phyloP scores from a whole-genome alignment of 2,329 filamentous ascomycete species.

The Aspergillus latus region DNA sequence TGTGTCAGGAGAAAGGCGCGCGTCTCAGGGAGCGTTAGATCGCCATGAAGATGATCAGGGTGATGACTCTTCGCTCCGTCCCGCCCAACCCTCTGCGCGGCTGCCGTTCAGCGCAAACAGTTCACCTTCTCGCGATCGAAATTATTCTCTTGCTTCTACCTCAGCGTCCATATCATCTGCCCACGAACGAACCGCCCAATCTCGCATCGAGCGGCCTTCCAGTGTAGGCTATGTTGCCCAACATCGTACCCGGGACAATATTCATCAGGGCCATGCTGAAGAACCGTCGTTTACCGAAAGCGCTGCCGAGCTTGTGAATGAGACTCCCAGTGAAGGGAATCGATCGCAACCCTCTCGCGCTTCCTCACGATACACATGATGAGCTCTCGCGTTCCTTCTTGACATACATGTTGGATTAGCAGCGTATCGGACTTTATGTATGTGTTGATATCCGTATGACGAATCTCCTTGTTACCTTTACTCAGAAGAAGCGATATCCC shows the following conservation, averaged over 20 bases:
- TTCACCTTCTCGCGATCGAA: slow-evolving; percentile 38
- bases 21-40: slow-evolving; percentile 18
- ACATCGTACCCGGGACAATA: slow-evolving; percentile 50
- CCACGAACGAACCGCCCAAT: slow-evolving; percentile 27
- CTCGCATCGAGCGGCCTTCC: slow-evolving; percentile 41
- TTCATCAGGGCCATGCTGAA: slow-evolving; percentile 44
- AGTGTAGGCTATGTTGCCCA: slow-evolving; percentile 53
- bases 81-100: slow-evolving; percentile 34
- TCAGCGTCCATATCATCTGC: slow-evolving; percentile 40
- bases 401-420: slow-evolving; percentile 13
- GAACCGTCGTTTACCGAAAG: slow-evolving; percentile 42
- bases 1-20: slow-evolving; percentile 59
- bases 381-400: slow-evolving; percentile 4
- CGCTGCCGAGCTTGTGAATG: slow-evolving; percentile 47
- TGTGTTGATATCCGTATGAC: slow-evolving; percentile 22
- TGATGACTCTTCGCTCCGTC: slow-evolving; percentile 20
- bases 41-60: slow-evolving; percentile 16
- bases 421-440: slow-evolving; percentile 8
- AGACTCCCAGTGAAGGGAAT: slow-evolving; percentile 20
- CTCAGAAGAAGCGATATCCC: slow-evolving; percentile 14
- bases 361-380: slow-evolving; percentile 9
- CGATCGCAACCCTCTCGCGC: slow-evolving; percentile 2
- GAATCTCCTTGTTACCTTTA: slow-evolving; percentile 23
- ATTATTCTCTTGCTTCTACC: slow-evolving; percentile 39
- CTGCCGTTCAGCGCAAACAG: slow-evolving; percentile 44